Base-by-base conservation (phyloP, 108 stramenopile species). In the Cyclotella kingstonii region DNA sequence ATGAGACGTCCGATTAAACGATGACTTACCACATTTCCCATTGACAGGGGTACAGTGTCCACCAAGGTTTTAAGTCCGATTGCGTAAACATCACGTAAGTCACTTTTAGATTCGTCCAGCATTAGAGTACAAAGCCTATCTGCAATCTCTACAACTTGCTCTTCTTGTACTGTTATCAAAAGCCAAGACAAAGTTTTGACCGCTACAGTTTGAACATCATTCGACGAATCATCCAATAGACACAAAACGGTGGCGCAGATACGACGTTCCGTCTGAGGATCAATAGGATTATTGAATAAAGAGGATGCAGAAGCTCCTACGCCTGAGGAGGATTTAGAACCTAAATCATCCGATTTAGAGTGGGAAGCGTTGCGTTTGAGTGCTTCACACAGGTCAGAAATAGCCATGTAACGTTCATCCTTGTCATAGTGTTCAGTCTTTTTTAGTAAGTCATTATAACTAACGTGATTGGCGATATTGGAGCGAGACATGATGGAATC, bases 351-450 rank as follows among this genome's bases (percentile, higher is more conserved):
- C 39, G 69, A 29, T 41, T 41, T 53, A 15, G 47, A 41, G 18
- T 68, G 76, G 57, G 75, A 57, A 40, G 80, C 68, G 43, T 80
- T 73, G 14, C 82, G 80, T 63, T 89, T 86, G 46, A 99, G 79
- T 35, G 91, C 82, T 38, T 87, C 89, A 71, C 95, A 96, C 28
- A 99, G 78, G 77, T 99, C 98, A 29, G 83, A 91, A 41, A 94
- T 96, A 28, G 98, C 98, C 98, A 99, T 99, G 80, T 96, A 99
- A 12, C 98, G 94, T 67, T 97, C 97, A 64, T 98, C 98, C 53
- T 83, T 75, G 68, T 70, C 57, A 29, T 74, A 79, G 57, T 91
- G 90, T 47, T 91, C 87, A 8, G 87, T 88, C 80, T 91, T 91
- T 80, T 87, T 81, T 58, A 91, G 75, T 28, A 91, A 76, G 4